Conservation (phyloP, 2,329 filamentous ascomycete species). For the Amauroascus verrucosus region DNA sequence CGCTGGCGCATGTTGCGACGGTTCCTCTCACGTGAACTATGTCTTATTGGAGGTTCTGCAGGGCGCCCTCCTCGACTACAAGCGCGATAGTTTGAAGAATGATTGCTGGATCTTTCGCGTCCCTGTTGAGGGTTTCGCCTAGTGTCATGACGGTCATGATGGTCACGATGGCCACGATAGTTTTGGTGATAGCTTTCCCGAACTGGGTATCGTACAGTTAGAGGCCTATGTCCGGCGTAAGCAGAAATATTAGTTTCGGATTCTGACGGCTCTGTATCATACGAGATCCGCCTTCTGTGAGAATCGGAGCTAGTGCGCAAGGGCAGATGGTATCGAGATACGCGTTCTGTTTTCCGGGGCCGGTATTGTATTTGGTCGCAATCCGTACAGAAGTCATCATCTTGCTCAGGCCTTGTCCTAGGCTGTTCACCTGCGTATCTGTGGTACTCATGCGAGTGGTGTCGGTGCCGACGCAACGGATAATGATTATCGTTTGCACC, state of each 20-base stretch:
- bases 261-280: not conserved
- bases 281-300: not conserved
- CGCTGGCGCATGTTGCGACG: not conserved
- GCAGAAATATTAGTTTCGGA: not conserved
- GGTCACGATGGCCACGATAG: not conserved
- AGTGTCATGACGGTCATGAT: not conserved
- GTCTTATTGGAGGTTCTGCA: not conserved
- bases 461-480: not conserved
- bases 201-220: not conserved
- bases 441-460: not conserved
- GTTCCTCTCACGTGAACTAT: not conserved
- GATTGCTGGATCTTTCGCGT: not conserved
- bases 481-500: slow-evolving; percentile 8
- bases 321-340: not conserved
- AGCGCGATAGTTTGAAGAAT: not conserved
- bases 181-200: not conserved
- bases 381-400: not conserved
- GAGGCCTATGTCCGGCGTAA: not conserved
- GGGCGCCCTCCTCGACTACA: not conserved
- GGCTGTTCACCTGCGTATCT: not conserved
- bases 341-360: not conserved
- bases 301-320: not conserved
- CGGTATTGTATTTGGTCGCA: not conserved
- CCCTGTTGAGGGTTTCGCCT: not conserved
- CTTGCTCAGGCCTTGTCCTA: not conserved